phyloP scores from a whole-genome alignment of 2,329 filamentous ascomycete species.

The Alternaria sp. region DNA sequence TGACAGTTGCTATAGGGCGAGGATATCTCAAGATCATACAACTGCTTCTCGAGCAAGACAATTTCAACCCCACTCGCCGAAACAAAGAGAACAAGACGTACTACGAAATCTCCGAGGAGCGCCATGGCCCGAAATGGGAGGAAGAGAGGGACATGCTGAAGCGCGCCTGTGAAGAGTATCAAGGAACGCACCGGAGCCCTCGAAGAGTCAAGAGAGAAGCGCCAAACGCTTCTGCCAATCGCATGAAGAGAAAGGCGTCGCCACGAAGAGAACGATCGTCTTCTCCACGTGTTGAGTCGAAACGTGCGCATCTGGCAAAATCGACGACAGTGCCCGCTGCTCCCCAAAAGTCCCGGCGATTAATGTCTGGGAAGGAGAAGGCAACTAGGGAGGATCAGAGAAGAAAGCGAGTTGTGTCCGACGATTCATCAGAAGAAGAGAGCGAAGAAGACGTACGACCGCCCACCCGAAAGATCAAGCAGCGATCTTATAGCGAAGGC shows the following conservation, averaged over 20 bases:
- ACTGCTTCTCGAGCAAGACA: conserved; percentile 76
- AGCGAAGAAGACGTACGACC: conserved; percentile 50
- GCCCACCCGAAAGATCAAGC: conserved; percentile 44
- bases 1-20: conserved; percentile 92
- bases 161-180: conserved; percentile 71
- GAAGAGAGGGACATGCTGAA: conserved; percentile 85
- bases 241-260: conserved; percentile 44
- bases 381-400: conserved; percentile 44
- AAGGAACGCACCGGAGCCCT: conserved; percentile 43
- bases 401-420: conserved; percentile 43
- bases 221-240: conserved; percentile 34
- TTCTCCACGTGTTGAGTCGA: conserved; percentile 43
- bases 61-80: conserved; percentile 81
- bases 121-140: conserved; percentile 87
- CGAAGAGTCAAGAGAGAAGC: conserved; percentile 46
- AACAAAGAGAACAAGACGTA: conserved; percentile 81
- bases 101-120: conserved; percentile 82
- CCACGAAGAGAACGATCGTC: conserved; percentile 46
- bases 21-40: conserved; percentile 85
- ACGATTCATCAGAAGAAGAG: conserved; percentile 47
- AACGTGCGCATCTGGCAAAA: conserved; percentile 38
- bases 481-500: conserved; percentile 46
- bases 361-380: conserved; percentile 50
- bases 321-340: conserved; percentile 22
- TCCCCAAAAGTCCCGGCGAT: conserved; percentile 45